A percentile compares a stretch with the other conserved stretches of the same genome.
Conservation (phyloP, 2,329 filamentous ascomycete genomes). For the Colletotrichum sp. region DNA sequence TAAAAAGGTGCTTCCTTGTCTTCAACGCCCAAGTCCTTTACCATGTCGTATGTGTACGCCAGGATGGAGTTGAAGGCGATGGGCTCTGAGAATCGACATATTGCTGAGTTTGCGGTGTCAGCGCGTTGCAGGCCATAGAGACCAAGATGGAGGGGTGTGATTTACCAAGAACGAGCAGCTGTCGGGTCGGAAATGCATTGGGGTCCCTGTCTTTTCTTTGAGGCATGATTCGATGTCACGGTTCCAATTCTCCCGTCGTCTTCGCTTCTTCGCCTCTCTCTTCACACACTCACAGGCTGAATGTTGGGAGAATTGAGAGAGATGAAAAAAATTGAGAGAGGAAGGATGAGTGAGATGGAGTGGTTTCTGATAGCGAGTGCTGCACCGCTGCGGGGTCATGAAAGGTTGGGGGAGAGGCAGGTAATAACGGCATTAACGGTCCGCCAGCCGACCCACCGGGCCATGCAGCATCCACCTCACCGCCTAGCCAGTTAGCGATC, state of each 20-base stretch:
- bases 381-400: not conserved
- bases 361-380: slow-evolving; percentile 1
- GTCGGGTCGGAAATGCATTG: slow-evolving; percentile 14
- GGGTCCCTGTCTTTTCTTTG: slow-evolving; percentile 7
- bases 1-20: slow-evolving; percentile 49
- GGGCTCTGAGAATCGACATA: slow-evolving; percentile 50
- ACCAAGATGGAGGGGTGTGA: not conserved
- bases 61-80: slow-evolving; percentile 52
- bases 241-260: not conserved
- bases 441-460: not conserved
- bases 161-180: slow-evolving; percentile 16
- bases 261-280: not conserved
- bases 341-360: not conserved
- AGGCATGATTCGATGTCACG: slow-evolving; percentile 7
- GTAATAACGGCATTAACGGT: slow-evolving; percentile 7
- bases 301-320: not conserved
- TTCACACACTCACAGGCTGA: not conserved
- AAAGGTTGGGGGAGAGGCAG: slow-evolving; percentile 1
- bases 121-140: not conserved
- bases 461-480: not conserved
- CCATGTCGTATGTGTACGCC: slow-evolving; percentile 48
- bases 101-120: slow-evolving; percentile 31
- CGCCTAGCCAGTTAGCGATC: not conserved
- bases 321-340: not conserved
- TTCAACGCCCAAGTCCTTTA: slow-evolving; percentile 39